Conservation (phyloP, 768 basidiomycete species). For the Chalciporus pseudorubinellus region DNA sequence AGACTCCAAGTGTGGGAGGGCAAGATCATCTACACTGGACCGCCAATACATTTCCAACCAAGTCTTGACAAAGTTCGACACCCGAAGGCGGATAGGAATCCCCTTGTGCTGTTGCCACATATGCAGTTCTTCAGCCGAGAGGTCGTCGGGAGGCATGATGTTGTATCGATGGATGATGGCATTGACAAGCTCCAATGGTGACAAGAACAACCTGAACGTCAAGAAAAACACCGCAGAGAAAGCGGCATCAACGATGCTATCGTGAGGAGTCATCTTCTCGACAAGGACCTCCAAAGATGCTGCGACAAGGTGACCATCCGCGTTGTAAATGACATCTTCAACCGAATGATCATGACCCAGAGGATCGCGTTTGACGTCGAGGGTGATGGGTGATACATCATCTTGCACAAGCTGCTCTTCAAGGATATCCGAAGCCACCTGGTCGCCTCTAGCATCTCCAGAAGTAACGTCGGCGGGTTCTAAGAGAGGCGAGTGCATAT, state of each 20-base stretch:
- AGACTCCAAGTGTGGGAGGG: constrained; percentile 52
- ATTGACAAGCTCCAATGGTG: constrained; percentile 72
- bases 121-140: constrained; percentile 58
- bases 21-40: constrained; percentile 64
- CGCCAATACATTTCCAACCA: constrained; percentile 96
- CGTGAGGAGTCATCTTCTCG: constrained; percentile 97
- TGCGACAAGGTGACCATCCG: constrained; percentile 86
- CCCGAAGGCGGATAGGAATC: constrained; percentile 84
- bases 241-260: constrained; percentile 81
- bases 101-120: constrained; percentile 88
- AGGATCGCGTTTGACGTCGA: constrained; percentile 37
- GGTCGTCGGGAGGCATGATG: constrained; percentile 58
- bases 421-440: constrained; percentile 32
- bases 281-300: constrained; percentile 87
- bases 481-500: constrained; percentile 33
- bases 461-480: constrained; percentile 47
- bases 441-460: constrained; percentile 45
- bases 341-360: constrained; percentile 73
- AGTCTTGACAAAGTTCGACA: constrained; percentile 89
- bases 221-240: constrained; percentile 92
- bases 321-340: constrained; percentile 87
- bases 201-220: constrained; percentile 90
- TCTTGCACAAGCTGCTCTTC: constrained; percentile 58
- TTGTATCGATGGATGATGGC: constrained; percentile 83
- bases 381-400: constrained; percentile 48